phyloP scores from a whole-genome alignment of 2,329 filamentous ascomycete genomes.

The Cercospora canescens region DNA sequence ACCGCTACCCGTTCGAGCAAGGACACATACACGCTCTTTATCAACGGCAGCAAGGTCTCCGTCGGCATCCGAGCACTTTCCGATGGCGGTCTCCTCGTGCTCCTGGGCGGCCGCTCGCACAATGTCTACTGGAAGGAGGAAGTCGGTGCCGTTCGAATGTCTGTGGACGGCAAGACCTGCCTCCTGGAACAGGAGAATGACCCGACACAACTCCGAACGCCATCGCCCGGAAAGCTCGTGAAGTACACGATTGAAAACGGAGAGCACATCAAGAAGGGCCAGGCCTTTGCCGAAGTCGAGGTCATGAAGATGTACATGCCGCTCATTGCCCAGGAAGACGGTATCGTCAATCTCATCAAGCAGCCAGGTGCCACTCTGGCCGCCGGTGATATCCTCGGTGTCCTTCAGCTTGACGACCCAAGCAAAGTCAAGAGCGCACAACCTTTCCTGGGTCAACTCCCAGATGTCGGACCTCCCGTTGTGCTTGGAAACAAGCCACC shows the following conservation, averaged over 20 bases:
- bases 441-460: constrained; percentile 88
- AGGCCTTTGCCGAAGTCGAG: constrained; percentile 94
- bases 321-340: constrained; percentile 89
- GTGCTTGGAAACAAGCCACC: constrained; percentile 88
- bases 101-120: constrained; percentile 90
- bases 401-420: constrained; percentile 91
- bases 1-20: constrained; percentile 88
- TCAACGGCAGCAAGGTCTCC: constrained; percentile 95
- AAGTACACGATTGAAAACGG: constrained; percentile 97
- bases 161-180: constrained; percentile 97
- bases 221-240: constrained; percentile 95
- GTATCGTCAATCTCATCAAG: constrained; percentile 97
- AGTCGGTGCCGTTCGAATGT: constrained; percentile 90
- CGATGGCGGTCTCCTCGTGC: constrained; percentile 88
- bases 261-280: constrained; percentile 85
- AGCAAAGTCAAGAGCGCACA: constrained; percentile 95
- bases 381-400: constrained; percentile 97
- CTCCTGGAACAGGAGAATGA: constrained; percentile 98
- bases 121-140: constrained; percentile 99
- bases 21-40: constrained; percentile 97
- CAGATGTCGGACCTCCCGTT: constrained; percentile 80
- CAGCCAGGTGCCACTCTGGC: constrained; percentile 97
- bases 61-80: constrained; percentile 90
- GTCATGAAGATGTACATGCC: constrained; percentile 99
- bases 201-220: constrained; percentile 91